phyloP scores from a whole-genome alignment of 2,329 filamentous ascomycete genomes.

The Fusarium compactum region DNA sequence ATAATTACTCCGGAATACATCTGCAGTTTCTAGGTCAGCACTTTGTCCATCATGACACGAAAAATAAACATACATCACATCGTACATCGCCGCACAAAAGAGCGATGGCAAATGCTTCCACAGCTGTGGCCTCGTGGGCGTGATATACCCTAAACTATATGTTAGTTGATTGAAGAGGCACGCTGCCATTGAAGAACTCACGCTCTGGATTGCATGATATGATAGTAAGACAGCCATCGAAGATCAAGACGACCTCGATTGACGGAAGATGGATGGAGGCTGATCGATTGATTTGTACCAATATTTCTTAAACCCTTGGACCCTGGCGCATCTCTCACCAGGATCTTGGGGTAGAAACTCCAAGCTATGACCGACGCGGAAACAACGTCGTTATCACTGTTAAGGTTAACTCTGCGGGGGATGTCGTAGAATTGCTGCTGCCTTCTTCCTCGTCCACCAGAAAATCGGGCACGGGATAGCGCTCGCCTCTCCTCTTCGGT shows the following conservation, averaged over 20 bases:
- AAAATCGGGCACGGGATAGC: slow-evolving; percentile 76
- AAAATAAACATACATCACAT: slow-evolving; percentile 72
- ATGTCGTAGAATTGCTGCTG: slow-evolving; percentile 85
- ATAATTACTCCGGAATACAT: slow-evolving; percentile 89
- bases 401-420: slow-evolving; percentile 77
- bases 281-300: slow-evolving; percentile 91
- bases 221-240: slow-evolving; percentile 93
- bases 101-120: slow-evolving; percentile 84
- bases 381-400: slow-evolving; percentile 84
- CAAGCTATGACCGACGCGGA: slow-evolving; percentile 87
- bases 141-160: slow-evolving; percentile 75
- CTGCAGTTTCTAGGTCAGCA: slow-evolving; percentile 54
- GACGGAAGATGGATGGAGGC: slow-evolving; percentile 87
- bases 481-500: slow-evolving; percentile 77
- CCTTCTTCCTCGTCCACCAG: slow-evolving; percentile 63
- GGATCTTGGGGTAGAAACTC: slow-evolving; percentile 95
- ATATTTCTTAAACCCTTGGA: slow-evolving; percentile 89
- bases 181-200: slow-evolving; percentile 54
- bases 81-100: slow-evolving; percentile 90
- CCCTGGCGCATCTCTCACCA: slow-evolving; percentile 77
- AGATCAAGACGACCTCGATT: slow-evolving; percentile 79
- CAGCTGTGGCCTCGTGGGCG: slow-evolving; percentile 87
- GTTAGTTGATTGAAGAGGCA: slow-evolving; percentile 19
- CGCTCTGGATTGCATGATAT: slow-evolving; percentile 94
- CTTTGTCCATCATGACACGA: not conserved